These are phyloP conservation scores for Vigna trinervia DNA, from an alignment of 306 rosid species.

Conservation along the genomic window DNA sequence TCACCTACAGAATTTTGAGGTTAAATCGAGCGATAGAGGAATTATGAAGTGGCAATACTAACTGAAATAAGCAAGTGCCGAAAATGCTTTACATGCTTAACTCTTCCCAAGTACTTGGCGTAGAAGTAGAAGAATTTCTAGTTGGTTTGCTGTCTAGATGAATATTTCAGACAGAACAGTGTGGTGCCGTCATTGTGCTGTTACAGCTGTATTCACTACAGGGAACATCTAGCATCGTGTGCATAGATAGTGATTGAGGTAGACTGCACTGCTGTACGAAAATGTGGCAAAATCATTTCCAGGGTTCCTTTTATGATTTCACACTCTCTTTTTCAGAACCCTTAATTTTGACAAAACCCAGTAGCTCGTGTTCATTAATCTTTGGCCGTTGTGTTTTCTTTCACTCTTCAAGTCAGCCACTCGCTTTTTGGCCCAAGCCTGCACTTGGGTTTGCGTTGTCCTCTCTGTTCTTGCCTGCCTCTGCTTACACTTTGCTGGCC, in stretches of 20 bases:
- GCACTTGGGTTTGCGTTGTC: not conserved
- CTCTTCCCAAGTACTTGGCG: constrained; percentile 9
- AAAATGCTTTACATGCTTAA: constrained; percentile 21
- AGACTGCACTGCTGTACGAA: not conserved
- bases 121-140: not conserved
- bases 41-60: not conserved
- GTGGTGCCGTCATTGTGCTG: not conserved
- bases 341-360: not conserved
- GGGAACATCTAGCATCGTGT: not conserved
- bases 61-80: constrained; percentile 7
- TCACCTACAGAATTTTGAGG: not conserved
- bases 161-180: not conserved
- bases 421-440: not conserved
- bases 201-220: not conserved
- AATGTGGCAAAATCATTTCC: not conserved
- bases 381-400: not conserved
- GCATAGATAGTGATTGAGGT: not conserved
- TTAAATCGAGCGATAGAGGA: not conserved
- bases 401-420: constrained; percentile 6
- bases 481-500: not conserved
- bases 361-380: not conserved
- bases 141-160: not conserved
- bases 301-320: not conserved
- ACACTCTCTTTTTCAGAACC: not conserved
- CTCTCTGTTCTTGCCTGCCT: not conserved